A percentile compares a stretch with the other conserved stretches of the same genome.
Evolutionary conservation across 441 rosid genomes (phyloP).

Genomic region (Pelargonium citronellum): DNA sequence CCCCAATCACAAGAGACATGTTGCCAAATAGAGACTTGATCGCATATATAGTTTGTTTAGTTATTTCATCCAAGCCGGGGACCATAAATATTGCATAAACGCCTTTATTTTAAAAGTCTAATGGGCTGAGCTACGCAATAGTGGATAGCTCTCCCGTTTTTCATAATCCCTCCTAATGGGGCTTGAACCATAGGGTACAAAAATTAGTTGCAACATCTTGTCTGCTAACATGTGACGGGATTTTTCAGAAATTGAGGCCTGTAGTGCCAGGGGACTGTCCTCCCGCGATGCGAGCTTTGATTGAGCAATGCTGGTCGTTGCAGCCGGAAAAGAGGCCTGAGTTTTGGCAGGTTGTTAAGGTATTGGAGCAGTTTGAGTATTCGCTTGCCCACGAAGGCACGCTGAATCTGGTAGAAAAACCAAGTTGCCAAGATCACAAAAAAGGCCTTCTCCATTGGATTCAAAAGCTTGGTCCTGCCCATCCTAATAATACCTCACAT

Average conservation of each 20-base stretch:
- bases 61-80: no score
- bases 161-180: conserved; percentile 13
- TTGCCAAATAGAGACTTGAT: no score
- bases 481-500: conserved; percentile 30
- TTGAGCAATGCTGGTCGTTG: conserved; percentile 89
- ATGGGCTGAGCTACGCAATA: no score
- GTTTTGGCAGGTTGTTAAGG: conserved; percentile 86
- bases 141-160: no score
- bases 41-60: no score
- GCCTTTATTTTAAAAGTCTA: no score
- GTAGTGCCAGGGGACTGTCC: conserved; percentile 63
- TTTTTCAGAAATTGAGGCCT: conserved; percentile 73
- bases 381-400: conserved; percentile 64
- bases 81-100: no score
- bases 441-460: conserved; percentile 78
- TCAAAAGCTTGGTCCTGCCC: conserved; percentile 68
- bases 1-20: no score
- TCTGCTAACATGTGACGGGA: conserved; percentile 25
- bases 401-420: conserved; percentile 40
- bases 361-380: conserved; percentile 62
- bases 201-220: conserved; percentile 61
- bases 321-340: conserved; percentile 87
- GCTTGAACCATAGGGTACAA: conserved; percentile 69
- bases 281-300: conserved; percentile 63
- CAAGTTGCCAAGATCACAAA: conserved; percentile 59